These are phyloP conservation scores for Penicillium psychrosexuale DNA, from an alignment of 2,329 filamentous ascomycete species.

Conservation along the genomic window DNA sequence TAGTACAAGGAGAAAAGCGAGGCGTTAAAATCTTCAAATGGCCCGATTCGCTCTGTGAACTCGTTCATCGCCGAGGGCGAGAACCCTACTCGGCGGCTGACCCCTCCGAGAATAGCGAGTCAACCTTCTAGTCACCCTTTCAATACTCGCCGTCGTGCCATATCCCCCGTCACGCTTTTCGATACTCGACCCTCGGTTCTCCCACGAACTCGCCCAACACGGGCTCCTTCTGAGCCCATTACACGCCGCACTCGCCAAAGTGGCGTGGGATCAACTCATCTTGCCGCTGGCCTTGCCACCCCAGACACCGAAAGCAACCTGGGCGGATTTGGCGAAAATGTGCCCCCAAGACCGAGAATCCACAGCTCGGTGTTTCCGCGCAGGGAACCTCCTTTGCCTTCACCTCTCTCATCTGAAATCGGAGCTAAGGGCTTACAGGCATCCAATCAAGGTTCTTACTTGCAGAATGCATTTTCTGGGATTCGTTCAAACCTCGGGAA, in stretches of 20 bases:
- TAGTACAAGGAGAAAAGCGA: conserved; percentile 47
- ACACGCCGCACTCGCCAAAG: conserved; percentile 44
- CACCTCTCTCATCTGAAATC: conserved; percentile 33
- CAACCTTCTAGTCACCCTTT: conserved; percentile 24
- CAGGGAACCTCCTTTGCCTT: conserved; percentile 30
- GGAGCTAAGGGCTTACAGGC: conserved; percentile 19
- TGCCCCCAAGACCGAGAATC: conserved; percentile 28
- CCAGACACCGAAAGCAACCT: conserved; percentile 39
- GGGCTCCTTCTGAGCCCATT: conserved; percentile 50
- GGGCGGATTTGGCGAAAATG: conserved; percentile 28
- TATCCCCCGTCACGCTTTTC: conserved; percentile 53
- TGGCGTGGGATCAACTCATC: conserved; percentile 27
- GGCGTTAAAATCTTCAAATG: conserved; percentile 47
- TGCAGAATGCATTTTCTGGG: conserved; percentile 18
- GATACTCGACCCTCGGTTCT: conserved; percentile 51
- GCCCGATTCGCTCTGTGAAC: conserved; percentile 47
- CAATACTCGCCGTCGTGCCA: conserved; percentile 47
- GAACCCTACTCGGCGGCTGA: conserved; percentile 28
- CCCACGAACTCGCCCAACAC: conserved; percentile 28
- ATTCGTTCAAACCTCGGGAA: conserved; percentile 1
- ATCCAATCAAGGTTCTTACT: conserved; percentile 8
- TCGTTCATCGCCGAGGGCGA: conserved; percentile 43
- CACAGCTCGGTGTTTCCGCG: conserved; percentile 35
- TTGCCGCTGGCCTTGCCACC: conserved; percentile 38
- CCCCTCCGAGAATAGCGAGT: conserved; percentile 21